Evolutionary conservation across 345 rosid genomes (phyloP).

Genomic region (Fremontodendron californicum): DNA sequence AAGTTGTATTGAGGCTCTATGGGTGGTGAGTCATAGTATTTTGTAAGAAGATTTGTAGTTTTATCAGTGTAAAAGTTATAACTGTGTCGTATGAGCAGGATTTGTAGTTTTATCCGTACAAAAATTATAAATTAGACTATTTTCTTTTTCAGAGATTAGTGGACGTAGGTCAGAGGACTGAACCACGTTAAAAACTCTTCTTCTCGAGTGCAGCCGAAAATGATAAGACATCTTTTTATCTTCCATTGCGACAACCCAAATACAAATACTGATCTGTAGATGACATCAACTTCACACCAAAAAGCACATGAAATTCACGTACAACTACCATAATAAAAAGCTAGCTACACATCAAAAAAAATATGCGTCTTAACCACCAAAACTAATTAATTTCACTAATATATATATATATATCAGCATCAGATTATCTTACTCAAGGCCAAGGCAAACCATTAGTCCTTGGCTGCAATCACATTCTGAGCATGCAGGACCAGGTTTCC

Average conservation of each 20-base stretch:
- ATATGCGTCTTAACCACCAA: constrained; percentile 23
- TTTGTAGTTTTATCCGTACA: too few relatives aligned
- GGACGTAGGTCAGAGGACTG: too few relatives aligned
- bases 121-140: too few relatives aligned
- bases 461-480: constrained; percentile 6
- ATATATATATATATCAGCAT: background rate
- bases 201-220: too few relatives aligned
- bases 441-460: background rate
- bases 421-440: background rate
- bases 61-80: too few relatives aligned
- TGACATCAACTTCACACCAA: background rate
- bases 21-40: too few relatives aligned
- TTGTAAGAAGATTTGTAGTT: too few relatives aligned
- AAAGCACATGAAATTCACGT: background rate
- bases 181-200: too few relatives aligned
- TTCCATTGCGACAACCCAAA: background rate
- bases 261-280: background rate
- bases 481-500: constrained; percentile 2
- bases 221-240: background rate
- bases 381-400: background rate
- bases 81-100: too few relatives aligned
- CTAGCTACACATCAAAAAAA: background rate
- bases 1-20: too few relatives aligned
- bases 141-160: too few relatives aligned
- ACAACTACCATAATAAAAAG: background rate